Evolutionary conservation across 148 eudicot genomes (phyloP).

Genomic region (Camellia lanceoleosa): DNA sequence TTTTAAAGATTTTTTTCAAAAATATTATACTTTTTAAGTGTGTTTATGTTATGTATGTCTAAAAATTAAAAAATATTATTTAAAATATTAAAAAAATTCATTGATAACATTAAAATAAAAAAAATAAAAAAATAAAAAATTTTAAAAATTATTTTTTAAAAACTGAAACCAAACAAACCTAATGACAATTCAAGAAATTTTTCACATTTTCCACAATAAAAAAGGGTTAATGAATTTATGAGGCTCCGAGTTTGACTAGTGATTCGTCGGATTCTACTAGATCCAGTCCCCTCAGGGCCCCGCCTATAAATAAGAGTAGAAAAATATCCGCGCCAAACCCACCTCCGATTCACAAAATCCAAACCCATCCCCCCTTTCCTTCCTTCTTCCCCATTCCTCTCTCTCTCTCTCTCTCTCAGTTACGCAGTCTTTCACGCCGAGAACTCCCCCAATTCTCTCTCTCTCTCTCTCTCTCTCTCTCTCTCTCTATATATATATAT

Average conservation of each 20-base stretch:
- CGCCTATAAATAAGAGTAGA: neutral
- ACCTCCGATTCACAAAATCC: neutral
- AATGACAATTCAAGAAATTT: too few relatives aligned
- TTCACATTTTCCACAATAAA: neutral
- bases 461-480: neutral
- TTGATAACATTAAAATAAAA: too few relatives aligned
- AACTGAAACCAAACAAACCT: too few relatives aligned
- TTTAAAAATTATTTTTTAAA: too few relatives aligned
- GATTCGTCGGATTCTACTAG: conserved; percentile 17
- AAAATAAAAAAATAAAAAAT: too few relatives aligned
- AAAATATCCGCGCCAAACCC: conserved; percentile 2
- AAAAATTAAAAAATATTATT: too few relatives aligned
- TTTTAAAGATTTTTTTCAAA: too few relatives aligned
- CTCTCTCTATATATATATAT: neutral
- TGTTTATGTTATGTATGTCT: too few relatives aligned
- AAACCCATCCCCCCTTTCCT: neutral
- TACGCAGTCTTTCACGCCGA: conserved; percentile 16
- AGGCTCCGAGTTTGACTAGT: conserved; percentile 21
- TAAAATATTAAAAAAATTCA: too few relatives aligned
- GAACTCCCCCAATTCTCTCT: neutral
- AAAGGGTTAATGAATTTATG: neutral
- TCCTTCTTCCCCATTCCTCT: neutral
- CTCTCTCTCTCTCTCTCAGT: neutral
- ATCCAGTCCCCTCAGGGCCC: neutral
- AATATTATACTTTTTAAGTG: too few relatives aligned